These are phyloP conservation scores for Gilbertella persicaria DNA, from an alignment of 371 early-diverging fungal genomes.

Conservation along the genomic window DNA sequence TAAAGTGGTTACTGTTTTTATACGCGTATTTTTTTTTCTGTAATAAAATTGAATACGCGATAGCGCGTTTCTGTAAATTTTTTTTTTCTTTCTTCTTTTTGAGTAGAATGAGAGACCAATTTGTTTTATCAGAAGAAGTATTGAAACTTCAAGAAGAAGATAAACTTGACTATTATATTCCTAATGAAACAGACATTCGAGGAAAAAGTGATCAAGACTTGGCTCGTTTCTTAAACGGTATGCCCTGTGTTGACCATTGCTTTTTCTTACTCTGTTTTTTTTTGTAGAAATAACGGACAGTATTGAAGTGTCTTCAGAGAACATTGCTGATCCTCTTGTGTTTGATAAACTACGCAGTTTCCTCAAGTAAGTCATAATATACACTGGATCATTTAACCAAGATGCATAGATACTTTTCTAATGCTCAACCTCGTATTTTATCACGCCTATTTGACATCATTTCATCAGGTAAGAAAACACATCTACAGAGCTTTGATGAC, in stretches of 20 bases:
- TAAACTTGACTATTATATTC: constrained; percentile 46
- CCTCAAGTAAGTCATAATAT: constrained; percentile 59
- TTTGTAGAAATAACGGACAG: constrained; percentile 60
- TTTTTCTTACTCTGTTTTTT: not conserved
- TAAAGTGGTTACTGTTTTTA: no score
- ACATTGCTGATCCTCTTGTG: constrained; percentile 51
- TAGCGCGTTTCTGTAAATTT: no score
- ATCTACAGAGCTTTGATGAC: not conserved
- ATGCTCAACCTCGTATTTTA: constrained; percentile 34
- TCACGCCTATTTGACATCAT: constrained; percentile 60
- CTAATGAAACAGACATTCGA: constrained; percentile 60
- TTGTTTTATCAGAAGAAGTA: constrained; percentile 76
- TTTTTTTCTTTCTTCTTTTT: not conserved
- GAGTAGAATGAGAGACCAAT: constrained; percentile 35
- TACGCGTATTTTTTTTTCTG: no score
- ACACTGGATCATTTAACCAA: not conserved
- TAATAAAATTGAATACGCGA: no score
- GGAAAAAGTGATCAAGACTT: constrained; percentile 58
- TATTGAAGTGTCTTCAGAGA: constrained; percentile 60
- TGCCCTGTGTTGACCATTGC: not conserved
- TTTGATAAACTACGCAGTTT: constrained; percentile 73
- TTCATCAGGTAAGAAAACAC: constrained; percentile 51
- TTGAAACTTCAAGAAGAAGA: constrained; percentile 67
- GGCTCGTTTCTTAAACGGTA: constrained; percentile 56
- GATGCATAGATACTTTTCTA: constrained; percentile 30